Evolutionary conservation across 2,329 filamentous ascomycete genomes (phyloP), one percentile per base, ranked within the genome.

Genomic region (Epicoccum sorghinum): DNA sequence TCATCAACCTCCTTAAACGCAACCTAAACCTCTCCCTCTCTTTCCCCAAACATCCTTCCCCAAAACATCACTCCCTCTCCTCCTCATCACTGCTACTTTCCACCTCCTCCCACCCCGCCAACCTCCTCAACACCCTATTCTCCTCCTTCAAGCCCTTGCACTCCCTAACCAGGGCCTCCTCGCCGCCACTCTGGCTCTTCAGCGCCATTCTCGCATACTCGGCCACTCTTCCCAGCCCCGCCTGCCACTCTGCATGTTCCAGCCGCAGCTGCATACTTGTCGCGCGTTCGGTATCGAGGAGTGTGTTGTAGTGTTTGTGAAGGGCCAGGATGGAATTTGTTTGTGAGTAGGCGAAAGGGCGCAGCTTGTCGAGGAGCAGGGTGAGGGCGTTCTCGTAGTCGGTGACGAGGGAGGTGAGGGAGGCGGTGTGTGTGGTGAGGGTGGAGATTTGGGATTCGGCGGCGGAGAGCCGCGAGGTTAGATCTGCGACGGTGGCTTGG

Each of bases 201-300:
- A 79, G 52, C 40, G 79, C 77, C 10, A 60, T 55, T 23, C 78
- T 65, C 10, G 79, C 74, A 27, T 72, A 73, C 40, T 78, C 77
- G 4, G 76, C 77, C 23, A 81, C 70, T 4, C 78, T 62, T 7
- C 73, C 68, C 51, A 81, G 53, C 1, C 77, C 73, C 3, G 77
- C 76, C 61, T 82, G 80, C 79, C 79, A 82, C 40, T 77, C 75
- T 43, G 78, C 75, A 52, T 81, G 79, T 52, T 78, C 77, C 18
- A 81, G 65, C 36, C 80, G 71, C 47, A 80, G 66, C 47, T 80
- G 74, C 56, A 81, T 73, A 37, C 74, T 77, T 39, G 77, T 77
- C 9, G 68, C 69, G 39, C 79, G 75, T 32, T 78, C 74, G 38
- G 75, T 64, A 23, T 79, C 73, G 9, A 82, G 68, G 6, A 81